Evolutionary conservation across 2,329 filamentous ascomycete genomes (phyloP).

Genomic region (Diaporthe sp.): DNA sequence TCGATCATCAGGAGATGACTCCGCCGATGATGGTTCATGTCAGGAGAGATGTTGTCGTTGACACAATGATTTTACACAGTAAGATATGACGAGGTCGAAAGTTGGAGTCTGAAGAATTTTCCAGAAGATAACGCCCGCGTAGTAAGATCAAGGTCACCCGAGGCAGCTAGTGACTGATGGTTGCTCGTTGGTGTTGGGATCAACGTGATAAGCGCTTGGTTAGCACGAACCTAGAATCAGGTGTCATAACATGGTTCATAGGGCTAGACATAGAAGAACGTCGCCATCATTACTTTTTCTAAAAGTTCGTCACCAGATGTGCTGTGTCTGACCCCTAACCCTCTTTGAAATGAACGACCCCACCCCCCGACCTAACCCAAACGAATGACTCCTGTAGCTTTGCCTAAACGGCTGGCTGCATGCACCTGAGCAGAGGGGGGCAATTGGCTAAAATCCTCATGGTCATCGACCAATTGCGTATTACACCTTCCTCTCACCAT

Average conservation of each 20-base stretch:
- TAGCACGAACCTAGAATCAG: constrained; percentile 2
- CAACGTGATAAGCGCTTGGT: not conserved
- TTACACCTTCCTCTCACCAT: not conserved
- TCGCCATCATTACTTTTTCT: not conserved
- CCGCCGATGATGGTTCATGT: not conserved
- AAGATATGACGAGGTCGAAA: not conserved
- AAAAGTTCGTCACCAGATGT: too few relatives aligned
- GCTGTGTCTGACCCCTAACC: not conserved
- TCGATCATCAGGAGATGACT: not conserved
- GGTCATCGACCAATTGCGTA: not conserved
- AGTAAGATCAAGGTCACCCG: not conserved
- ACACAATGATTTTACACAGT: too few relatives aligned
- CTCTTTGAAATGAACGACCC: not conserved
- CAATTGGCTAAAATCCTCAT: not conserved
- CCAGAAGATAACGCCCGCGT: not conserved
- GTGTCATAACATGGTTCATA: not conserved
- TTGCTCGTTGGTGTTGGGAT: not conserved
- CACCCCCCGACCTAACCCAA: not conserved
- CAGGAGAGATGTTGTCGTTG: not conserved
- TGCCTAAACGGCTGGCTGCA: not conserved
- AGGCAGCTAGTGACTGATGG: not conserved
- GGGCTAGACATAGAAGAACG: not conserved
- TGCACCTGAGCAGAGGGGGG: not conserved
- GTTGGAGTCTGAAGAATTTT: not conserved
- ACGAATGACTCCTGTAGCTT: not conserved